These are phyloP conservation scores for Calocybe gangraenosa DNA, from an alignment of 768 basidiomycete species.

Conservation along the genomic window DNA sequence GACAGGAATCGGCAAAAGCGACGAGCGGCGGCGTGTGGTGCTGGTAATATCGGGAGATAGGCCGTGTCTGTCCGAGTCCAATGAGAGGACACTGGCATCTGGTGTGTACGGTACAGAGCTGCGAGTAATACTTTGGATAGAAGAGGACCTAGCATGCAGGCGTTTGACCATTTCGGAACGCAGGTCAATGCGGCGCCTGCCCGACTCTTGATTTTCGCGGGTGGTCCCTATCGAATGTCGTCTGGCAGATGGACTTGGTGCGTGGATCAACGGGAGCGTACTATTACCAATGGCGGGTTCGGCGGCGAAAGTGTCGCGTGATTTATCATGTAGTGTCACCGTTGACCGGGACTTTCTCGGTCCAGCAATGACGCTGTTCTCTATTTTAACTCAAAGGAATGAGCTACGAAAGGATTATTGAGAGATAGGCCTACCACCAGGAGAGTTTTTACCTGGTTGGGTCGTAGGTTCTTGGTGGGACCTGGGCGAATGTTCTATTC, in stretches of 20 bases:
- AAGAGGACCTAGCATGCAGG: conserved; percentile 5
- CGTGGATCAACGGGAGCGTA: background rate
- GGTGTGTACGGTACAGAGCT: background rate
- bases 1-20: conserved; percentile 10
- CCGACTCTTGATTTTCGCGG: background rate
- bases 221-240: conserved; percentile 11
- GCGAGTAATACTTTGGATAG: background rate
- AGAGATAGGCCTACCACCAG: too few relatives aligned
- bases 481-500: too few relatives aligned
- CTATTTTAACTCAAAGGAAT: too few relatives aligned
- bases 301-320: conserved; percentile 3
- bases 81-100: conserved; percentile 2
- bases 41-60: background rate
- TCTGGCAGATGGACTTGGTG: background rate
- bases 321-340: too few relatives aligned
- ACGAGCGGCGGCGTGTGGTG: conserved; percentile 3
- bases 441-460: too few relatives aligned
- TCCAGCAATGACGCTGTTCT: too few relatives aligned
- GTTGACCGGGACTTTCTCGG: too few relatives aligned
- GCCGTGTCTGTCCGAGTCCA: background rate
- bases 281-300: background rate
- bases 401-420: too few relatives aligned
- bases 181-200: conserved; percentile 14
- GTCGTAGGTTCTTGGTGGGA: too few relatives aligned
- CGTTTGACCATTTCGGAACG: conserved; percentile 13